phyloP scores from a whole-genome alignment of 257 asterid genomes.

The Eustoma russellianum region DNA sequence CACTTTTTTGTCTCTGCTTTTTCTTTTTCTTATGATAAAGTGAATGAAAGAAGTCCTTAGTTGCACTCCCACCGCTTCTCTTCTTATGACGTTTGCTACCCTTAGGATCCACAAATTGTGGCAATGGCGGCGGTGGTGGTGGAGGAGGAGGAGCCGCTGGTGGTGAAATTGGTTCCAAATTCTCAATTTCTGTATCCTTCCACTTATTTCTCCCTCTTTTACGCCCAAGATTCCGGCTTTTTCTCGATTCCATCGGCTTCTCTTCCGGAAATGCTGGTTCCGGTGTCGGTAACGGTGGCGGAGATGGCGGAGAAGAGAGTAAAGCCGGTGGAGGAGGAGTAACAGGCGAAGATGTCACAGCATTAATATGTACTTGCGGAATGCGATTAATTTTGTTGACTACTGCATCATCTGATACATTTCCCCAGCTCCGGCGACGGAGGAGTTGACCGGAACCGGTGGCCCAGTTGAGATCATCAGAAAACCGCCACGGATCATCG shows the following conservation, averaged over 20 bases:
- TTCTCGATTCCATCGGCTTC: conserved; percentile 10
- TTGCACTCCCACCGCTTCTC: conserved; percentile 50
- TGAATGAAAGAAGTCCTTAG: conserved; percentile 68
- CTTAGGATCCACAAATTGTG: conserved; percentile 18
- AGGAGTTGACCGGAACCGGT: conserved; percentile 29
- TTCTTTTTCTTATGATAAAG: conserved; percentile 68
- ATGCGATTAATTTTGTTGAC: conserved; percentile 17
- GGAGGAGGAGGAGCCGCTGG: conserved; percentile 30
- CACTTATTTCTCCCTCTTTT: conserved; percentile 32
- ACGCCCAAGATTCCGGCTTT: conserved; percentile 23
- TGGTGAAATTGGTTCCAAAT: conserved; percentile 12
- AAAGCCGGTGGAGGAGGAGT: conserved; percentile 13
- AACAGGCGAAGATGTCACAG: conserved; percentile 4
- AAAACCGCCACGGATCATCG: conserved; percentile 34
- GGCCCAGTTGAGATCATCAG: conserved; percentile 42
- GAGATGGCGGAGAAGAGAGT: conserved; percentile 7
- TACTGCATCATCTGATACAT: conserved; percentile 19
- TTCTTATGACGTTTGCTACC: conserved; percentile 31
- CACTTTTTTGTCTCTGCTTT: conserved; percentile 60
- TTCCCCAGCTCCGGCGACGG: conserved; percentile 64
- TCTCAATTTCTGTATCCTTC: conserved; percentile 21
- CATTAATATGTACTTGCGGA: conserved; percentile 27
- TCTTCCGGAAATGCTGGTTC: conserved; percentile 17
- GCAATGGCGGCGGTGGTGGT: conserved; percentile 33
- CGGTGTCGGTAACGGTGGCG: conserved; percentile 12